A percentile compares a stretch with the other conserved stretches of the same genome.
Evolutionary conservation across 139 green algal genomes (phyloP).

Genomic region (Micractinium conductrix): DNA sequence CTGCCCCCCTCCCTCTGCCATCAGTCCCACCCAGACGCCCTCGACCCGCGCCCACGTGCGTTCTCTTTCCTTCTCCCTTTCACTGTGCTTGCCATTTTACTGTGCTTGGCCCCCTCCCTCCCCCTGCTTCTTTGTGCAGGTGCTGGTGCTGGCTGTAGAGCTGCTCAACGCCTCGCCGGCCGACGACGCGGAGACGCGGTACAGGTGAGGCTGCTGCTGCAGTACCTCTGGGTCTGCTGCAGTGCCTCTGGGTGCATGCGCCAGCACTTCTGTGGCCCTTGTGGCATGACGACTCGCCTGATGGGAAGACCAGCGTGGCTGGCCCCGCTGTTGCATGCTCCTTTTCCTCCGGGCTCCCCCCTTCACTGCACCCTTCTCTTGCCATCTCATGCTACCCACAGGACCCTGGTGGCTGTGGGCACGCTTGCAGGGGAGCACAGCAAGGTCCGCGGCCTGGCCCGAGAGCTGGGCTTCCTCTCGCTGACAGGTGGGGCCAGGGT

Average conservation of each 20-base stretch:
- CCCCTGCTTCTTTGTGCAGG: constrained; percentile 19
- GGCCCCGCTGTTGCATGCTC: background rate
- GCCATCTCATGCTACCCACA: constrained; percentile 28
- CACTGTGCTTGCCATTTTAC: background rate
- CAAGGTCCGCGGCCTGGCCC: constrained; percentile 30
- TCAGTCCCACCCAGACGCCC: background rate
- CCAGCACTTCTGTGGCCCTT: background rate
- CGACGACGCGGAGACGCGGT: constrained; percentile 46
- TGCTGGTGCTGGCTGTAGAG: constrained; percentile 54
- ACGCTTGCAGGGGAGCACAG: constrained; percentile 50
- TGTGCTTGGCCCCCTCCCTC: background rate
- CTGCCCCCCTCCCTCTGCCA: background rate
- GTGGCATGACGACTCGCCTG: too few species aligned
- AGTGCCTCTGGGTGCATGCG: background rate
- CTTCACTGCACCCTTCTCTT: background rate
- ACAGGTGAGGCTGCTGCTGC: constrained; percentile 27
- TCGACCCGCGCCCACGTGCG: too few species aligned
- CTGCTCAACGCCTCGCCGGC: constrained; percentile 44
- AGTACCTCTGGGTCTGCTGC: background rate
- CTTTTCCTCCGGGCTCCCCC: background rate
- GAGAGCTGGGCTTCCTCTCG: constrained; percentile 35
- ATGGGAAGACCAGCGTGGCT: background rate
- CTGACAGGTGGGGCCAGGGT: too few species aligned
- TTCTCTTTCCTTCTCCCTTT: background rate
- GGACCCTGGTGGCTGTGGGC: constrained; percentile 56